Conservation (phyloP, 176 grass and related monocot genomes). For the Aegilops bicornis region DNA sequence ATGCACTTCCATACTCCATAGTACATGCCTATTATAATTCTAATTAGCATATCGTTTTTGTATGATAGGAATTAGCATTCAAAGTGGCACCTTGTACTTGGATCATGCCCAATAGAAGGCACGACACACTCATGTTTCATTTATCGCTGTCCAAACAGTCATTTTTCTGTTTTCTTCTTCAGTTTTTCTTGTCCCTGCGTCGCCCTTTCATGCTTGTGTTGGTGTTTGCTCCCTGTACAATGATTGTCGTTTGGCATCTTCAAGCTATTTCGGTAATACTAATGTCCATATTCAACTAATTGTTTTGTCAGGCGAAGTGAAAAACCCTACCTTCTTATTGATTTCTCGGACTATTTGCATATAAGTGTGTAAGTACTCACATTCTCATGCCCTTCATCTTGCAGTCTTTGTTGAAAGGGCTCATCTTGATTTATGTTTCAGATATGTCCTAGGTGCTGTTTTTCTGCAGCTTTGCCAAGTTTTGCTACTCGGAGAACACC, state of each 20-base stretch:
- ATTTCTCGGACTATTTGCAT: conserved; percentile 83
- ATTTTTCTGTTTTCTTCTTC: background rate
- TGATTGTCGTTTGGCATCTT: background rate
- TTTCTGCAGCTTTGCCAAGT: conserved; percentile 95
- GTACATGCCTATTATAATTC: background rate
- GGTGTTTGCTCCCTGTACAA: background rate
- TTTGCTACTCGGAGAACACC: conserved; percentile 67
- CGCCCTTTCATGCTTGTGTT: background rate
- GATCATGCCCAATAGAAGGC: background rate
- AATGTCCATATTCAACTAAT: conserved; percentile 19
- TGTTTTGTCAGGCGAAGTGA: conserved; percentile 66
- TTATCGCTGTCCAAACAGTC: background rate
- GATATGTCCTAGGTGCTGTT: conserved; percentile 88
- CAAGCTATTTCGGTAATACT: conserved; percentile 13
- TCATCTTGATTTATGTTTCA: conserved; percentile 55
- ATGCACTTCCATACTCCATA: background rate
- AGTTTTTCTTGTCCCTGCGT: background rate
- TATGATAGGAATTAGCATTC: background rate
- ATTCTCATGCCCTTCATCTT: conserved; percentile 8
- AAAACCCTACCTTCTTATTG: conserved; percentile 85
- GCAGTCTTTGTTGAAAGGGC: conserved; percentile 4
- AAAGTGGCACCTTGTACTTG: background rate
- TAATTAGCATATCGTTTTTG: background rate
- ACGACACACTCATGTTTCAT: background rate
- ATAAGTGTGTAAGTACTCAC: conserved; percentile 77